Evolutionary conservation across 2,329 filamentous ascomycete genomes (phyloP).

Genomic region (Scytalidium lignicola): DNA sequence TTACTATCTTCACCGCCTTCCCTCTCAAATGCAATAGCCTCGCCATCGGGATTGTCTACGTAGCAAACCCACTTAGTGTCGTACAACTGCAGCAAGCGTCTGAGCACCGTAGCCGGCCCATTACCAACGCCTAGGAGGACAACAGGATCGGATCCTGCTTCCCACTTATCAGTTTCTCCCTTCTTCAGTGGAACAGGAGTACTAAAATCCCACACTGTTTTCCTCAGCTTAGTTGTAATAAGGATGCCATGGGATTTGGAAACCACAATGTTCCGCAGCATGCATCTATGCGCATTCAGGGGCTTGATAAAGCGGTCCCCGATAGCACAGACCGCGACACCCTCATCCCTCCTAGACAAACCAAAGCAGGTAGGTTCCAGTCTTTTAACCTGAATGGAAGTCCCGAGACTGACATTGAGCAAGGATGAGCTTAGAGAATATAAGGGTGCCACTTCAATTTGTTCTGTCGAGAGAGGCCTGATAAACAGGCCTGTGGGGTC

Average conservation of each 20-base stretch:
- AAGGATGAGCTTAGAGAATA: background rate
- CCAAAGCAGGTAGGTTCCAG: background rate
- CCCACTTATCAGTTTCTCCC: background rate
- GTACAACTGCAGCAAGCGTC: background rate
- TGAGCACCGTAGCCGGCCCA: background rate
- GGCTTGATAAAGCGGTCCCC: background rate
- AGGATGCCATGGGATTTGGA: background rate
- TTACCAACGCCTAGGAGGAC: background rate
- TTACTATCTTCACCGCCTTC: background rate
- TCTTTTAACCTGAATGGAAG: background rate
- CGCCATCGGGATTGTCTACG: background rate
- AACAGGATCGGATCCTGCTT: background rate
- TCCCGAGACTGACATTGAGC: background rate
- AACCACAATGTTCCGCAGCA: background rate
- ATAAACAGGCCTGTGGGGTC: background rate
- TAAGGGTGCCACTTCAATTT: background rate
- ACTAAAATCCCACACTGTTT: background rate
- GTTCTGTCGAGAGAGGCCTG: background rate
- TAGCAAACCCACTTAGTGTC: background rate
- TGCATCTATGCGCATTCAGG: background rate
- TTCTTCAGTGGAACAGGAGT: background rate
- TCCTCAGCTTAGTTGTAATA: background rate
- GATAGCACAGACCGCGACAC: background rate
- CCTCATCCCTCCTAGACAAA: too few species aligned
- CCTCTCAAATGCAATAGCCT: background rate